A percentile compares a stretch with the other conserved stretches of the same genome.
Evolutionary conservation across 2,329 filamentous ascomycete species (phyloP).

Genomic region (Diaporthe vaccinii): DNA sequence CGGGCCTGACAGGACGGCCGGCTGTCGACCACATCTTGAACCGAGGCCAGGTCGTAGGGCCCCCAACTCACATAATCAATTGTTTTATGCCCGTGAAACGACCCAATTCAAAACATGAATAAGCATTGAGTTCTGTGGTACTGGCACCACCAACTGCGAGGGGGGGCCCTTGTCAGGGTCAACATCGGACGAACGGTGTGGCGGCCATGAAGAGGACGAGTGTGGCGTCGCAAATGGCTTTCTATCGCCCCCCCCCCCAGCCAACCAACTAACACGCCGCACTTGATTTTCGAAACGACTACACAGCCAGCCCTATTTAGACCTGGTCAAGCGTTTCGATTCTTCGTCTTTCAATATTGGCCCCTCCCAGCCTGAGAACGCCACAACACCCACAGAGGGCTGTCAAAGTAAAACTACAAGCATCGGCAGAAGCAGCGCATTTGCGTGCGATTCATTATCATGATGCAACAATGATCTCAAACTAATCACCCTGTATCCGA

Average conservation of each 20-base stretch:
- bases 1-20: background rate
- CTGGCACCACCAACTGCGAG: background rate
- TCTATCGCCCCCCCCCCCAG: background rate
- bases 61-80: slow-evolving; percentile 16
- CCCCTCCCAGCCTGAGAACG: no score
- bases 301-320: slow-evolving; percentile 5
- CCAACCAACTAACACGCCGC: background rate
- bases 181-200: slow-evolving; percentile 16
- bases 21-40: background rate
- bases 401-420: background rate
- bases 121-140: background rate
- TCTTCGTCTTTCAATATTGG: background rate
- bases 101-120: slow-evolving; percentile 14
- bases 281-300: background rate
- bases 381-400: background rate
- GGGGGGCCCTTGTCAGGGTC: background rate
- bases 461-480: background rate
- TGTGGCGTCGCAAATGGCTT: background rate
- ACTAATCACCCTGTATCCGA: background rate
- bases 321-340: background rate
- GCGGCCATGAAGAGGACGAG: background rate
- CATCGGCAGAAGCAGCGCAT: background rate
- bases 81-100: background rate
- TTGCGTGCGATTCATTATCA: background rate
- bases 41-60: background rate